Conservation (phyloP, 106 monocot species). For the Hemerocallis citrina region DNA sequence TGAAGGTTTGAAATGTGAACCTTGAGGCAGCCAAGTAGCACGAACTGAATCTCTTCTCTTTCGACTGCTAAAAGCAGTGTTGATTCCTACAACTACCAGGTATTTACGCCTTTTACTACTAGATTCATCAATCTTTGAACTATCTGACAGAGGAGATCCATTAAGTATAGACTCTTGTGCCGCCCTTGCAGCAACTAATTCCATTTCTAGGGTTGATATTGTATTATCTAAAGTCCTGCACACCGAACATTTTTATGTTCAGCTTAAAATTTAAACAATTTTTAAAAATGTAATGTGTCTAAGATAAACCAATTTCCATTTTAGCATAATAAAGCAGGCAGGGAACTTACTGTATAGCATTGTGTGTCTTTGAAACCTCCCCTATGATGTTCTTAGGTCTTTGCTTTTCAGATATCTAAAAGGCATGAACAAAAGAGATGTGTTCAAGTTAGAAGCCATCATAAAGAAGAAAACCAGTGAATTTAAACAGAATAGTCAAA, state of each 20-base stretch:
- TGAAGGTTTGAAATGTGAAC: constrained; percentile 15
- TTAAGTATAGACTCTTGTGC: constrained; percentile 58
- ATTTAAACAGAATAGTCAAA: background rate
- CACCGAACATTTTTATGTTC: background rate
- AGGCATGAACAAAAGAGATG: background rate
- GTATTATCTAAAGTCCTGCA: constrained; percentile 83
- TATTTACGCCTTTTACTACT: constrained; percentile 38
- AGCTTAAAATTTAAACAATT: background rate
- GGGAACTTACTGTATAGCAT: constrained; percentile 19
- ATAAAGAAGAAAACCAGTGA: background rate
- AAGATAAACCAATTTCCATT: background rate
- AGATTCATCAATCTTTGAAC: constrained; percentile 17
- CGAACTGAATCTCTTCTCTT: constrained; percentile 93
- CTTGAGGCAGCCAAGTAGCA: constrained; percentile 94
- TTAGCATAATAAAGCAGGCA: background rate
- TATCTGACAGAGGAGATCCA: constrained; percentile 59
- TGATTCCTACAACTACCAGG: constrained; percentile 90
- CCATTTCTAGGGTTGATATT: constrained; percentile 82
- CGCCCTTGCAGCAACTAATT: constrained; percentile 68
- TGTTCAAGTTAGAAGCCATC: background rate
- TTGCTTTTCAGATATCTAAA: constrained; percentile 13
- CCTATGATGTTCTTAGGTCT: constrained; percentile 11
- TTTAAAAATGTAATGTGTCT: background rate
- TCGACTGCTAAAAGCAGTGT: constrained; percentile 97
- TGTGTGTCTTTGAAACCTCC: constrained; percentile 18